These are phyloP conservation scores for Russula lepida DNA, from an alignment of 768 basidiomycete species.

Conservation along the genomic window DNA sequence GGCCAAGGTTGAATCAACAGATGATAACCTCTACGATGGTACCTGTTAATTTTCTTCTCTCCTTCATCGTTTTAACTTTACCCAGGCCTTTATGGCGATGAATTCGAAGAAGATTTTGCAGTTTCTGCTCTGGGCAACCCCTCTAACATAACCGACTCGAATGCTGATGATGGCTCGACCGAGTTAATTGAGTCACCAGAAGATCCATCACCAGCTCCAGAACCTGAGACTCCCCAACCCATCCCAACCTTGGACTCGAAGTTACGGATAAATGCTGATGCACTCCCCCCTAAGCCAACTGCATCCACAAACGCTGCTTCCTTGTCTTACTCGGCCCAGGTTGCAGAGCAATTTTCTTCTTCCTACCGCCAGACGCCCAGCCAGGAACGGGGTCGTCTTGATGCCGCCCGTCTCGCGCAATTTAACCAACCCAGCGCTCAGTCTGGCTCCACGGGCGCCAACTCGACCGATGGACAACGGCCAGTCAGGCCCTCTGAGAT, in stretches of 20 bases:
- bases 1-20: conserved; percentile 17
- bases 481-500: conserved; percentile 80
- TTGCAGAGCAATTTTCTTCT: conserved; percentile 57
- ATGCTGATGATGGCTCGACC: not conserved
- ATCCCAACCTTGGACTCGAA: conserved; percentile 12
- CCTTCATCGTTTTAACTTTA: not conserved
- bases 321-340: conserved; percentile 54
- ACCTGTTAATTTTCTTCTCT: not conserved
- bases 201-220: not conserved
- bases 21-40: conserved; percentile 22
- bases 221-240: not conserved
- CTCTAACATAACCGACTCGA: not conserved
- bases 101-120: conserved; percentile 21
- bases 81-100: conserved; percentile 22
- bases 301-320: conserved; percentile 19
- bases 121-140: conserved; percentile 9
- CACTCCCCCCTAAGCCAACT: conserved; percentile 17
- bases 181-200: conserved; percentile 10
- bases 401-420: conserved; percentile 13
- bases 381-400: conserved; percentile 46
- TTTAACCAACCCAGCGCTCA: conserved; percentile 6
- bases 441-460: not conserved
- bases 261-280: not conserved
- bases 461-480: conserved; percentile 27
- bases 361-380: conserved; percentile 57